These are phyloP conservation scores for Lepidopterella palustris DNA, from an alignment of 495 filamentous ascomycete genomes.

Conservation along the genomic window DNA sequence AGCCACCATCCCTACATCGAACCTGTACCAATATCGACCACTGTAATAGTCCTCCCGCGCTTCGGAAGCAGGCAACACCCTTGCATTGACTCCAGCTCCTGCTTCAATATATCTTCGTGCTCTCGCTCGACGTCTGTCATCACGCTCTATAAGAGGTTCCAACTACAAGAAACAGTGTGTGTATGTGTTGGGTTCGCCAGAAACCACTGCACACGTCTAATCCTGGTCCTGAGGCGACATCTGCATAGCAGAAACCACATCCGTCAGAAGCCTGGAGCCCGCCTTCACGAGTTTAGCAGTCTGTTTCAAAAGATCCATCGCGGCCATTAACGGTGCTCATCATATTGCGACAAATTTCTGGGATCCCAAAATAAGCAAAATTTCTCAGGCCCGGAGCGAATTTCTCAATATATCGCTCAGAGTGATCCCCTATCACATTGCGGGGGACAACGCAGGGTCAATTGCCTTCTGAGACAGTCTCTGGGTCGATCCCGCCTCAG, in stretches of 20 bases:
- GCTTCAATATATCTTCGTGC: neutral
- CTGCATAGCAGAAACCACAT: constrained; percentile 18
- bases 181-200: neutral
- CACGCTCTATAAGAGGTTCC: neutral
- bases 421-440: constrained; percentile 6
- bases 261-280: constrained; percentile 19
- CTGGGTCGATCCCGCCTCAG: neutral
- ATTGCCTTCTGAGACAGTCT: constrained; percentile 16
- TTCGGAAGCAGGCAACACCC: neutral
- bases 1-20: neutral
- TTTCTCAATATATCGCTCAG: neutral
- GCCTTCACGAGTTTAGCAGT: neutral
- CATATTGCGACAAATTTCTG: constrained; percentile 17
- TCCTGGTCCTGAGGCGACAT: constrained; percentile 5
- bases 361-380: constrained; percentile 4
- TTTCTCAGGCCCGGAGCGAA: neutral
- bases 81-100: constrained; percentile 1
- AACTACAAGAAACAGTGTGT: neutral
- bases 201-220: neutral
- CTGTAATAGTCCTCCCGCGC: neutral
- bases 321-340: constrained; percentile 18
- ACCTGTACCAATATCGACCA: neutral
- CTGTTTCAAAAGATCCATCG: constrained; percentile 24
- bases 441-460: constrained; percentile 9
- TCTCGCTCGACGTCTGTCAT: neutral